Base-by-base conservation (phyloP, 1,284 basidiomycete genomes). In the Puccinia polysora region DNA sequence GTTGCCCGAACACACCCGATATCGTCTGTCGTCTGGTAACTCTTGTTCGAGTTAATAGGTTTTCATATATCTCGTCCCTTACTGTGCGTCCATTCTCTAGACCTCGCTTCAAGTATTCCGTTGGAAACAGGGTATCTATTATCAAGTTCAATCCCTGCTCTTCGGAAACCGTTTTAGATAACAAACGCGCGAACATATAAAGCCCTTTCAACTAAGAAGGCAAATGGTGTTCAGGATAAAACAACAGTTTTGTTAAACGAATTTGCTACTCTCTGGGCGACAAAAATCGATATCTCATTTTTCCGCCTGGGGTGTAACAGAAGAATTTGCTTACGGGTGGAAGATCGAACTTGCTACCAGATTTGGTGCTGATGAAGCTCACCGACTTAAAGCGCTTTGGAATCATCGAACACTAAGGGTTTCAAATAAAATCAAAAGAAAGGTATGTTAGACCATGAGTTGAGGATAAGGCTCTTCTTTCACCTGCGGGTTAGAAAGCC, bases 361-460 rank as follows among this genome's bases (percentile, higher is more conserved):
- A 83, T 1, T 85, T 88, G 0, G 90, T 91, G 1, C 88, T 89
- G 18, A 83, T 81, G 0, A 92, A 82, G 1, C 84, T 82, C 45
- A 91, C 83, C 1, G 88, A 88, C 7, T 81, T 79, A 45, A 91
- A 86, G 28, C 87, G 84, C 14, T 86, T 80, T 0, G 89, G 86
- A 40, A 91, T 38, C 25, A 63, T 47, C 32, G 50, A 32, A 28
- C 68, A 71, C 68, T 71, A 55, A n/a, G 2, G 49, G 18, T 18
- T 5, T 18, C 15, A 6, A 18, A 36, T 4, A 12, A 6, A 43
- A 2, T 36, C 15, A 65, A 32, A 59, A 32, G 14, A 36, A 32
- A 2, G 14, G 28, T 18, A 18, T 49, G 5, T 49, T 15, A 5
- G 18, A 14, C 3, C 18, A 40, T 67, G 23, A 55, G 18, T 10